Conservation (phyloP, 2,329 filamentous ascomycete genomes). For the Acrocalymma vagum region DNA sequence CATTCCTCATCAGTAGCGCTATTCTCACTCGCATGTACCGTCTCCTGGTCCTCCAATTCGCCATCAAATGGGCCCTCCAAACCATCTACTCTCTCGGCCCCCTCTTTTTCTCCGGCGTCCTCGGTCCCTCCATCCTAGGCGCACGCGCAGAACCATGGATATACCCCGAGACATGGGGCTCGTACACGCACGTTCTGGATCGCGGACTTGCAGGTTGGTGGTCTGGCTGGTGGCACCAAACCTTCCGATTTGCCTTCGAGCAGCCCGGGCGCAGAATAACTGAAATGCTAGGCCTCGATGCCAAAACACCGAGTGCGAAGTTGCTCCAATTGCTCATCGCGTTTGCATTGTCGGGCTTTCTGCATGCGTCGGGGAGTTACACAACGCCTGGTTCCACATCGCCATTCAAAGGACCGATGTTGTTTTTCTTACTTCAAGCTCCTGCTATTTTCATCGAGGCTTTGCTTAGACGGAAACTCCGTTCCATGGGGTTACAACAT, state of each 20-base stretch:
- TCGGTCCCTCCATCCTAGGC: slow-evolving; percentile 68
- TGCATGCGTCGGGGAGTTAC: slow-evolving; percentile 77
- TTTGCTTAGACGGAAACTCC: slow-evolving; percentile 30
- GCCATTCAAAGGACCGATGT: slow-evolving; percentile 61
- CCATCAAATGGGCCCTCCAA: slow-evolving; percentile 68
- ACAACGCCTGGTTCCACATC: slow-evolving; percentile 65
- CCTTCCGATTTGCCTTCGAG: slow-evolving; percentile 78
- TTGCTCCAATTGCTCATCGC: slow-evolving; percentile 59
- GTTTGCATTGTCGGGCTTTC: slow-evolving; percentile 71
- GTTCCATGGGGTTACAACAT: slow-evolving; percentile 39
- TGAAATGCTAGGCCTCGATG: slow-evolving; percentile 33
- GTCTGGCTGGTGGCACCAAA: slow-evolving; percentile 91
- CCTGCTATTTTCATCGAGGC: slow-evolving; percentile 70
- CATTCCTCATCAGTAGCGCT: slow-evolving; percentile 48
- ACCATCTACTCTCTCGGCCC: slow-evolving; percentile 69
- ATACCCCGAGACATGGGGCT: slow-evolving; percentile 67
- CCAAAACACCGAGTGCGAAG: slow-evolving; percentile 46
- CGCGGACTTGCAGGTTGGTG: slow-evolving; percentile 82
- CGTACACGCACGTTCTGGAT: slow-evolving; percentile 64
- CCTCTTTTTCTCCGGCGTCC: slow-evolving; percentile 66
- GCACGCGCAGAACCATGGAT: slow-evolving; percentile 68
- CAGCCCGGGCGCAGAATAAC: slow-evolving; percentile 64
- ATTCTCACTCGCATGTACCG: slow-evolving; percentile 64
- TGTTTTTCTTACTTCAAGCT: slow-evolving; percentile 78
- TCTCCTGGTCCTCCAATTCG: slow-evolving; percentile 63